Evolutionary conservation across 2,329 filamentous ascomycete genomes (phyloP).

Genomic region (Aspergillus bombycis): DNA sequence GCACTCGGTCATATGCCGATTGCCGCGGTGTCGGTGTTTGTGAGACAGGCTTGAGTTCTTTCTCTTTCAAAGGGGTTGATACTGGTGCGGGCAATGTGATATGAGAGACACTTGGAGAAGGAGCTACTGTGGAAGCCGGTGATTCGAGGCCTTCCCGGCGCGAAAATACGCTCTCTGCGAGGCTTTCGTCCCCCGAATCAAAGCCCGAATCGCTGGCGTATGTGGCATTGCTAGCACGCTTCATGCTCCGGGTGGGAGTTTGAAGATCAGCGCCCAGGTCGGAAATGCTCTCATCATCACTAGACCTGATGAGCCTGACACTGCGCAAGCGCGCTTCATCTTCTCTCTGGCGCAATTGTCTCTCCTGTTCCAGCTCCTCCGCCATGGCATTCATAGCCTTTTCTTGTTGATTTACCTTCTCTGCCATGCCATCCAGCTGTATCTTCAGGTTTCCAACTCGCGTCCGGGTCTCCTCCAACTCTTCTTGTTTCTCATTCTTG

Average conservation of each 20-base stretch:
- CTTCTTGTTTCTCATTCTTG: slow-evolving; percentile 61
- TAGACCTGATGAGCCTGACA: slow-evolving; percentile 32
- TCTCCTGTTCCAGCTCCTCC: slow-evolving; percentile 51
- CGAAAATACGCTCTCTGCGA: slow-evolving; percentile 53
- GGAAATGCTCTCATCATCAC: slow-evolving; percentile 37
- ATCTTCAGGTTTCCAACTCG: slow-evolving; percentile 61
- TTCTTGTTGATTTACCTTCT: slow-evolving; percentile 59
- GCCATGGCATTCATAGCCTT: slow-evolving; percentile 57
- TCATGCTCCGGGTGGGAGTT: slow-evolving; percentile 36
- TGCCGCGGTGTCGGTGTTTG: slow-evolving; percentile 27
- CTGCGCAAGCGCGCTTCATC: slow-evolving; percentile 43
- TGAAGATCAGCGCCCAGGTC: slow-evolving; percentile 38
- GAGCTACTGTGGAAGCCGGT: slow-evolving; percentile 41
- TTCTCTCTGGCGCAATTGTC: slow-evolving; percentile 41
- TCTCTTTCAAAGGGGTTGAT: slow-evolving; percentile 38
- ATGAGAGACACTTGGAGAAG: slow-evolving; percentile 41
- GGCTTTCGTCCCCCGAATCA: slow-evolving; percentile 60
- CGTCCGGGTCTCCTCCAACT: slow-evolving; percentile 63
- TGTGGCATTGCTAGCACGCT: slow-evolving; percentile 45
- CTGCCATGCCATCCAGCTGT: slow-evolving; percentile 64
- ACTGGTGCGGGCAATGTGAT: slow-evolving; percentile 34
- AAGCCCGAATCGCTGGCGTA: slow-evolving; percentile 60
- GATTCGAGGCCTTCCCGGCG: slow-evolving; percentile 39
- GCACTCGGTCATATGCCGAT: slow-evolving; percentile 48
- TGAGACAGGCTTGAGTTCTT: slow-evolving; percentile 28